Conservation (phyloP, 441 rosid genomes). For the Sinapis alba region DNA sequence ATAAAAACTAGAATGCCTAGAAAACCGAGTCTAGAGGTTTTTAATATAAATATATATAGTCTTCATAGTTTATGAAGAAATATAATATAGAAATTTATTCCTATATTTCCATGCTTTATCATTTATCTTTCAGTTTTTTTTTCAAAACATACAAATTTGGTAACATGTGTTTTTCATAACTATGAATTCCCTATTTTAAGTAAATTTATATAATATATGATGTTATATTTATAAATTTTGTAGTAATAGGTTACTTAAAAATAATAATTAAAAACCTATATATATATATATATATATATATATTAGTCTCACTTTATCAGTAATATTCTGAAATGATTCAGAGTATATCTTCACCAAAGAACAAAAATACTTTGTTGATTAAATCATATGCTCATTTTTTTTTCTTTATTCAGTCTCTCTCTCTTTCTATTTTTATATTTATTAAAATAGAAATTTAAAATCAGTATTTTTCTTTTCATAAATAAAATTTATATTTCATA, state of each 20-base stretch:
- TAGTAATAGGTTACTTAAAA: background rate
- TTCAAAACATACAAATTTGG: background rate
- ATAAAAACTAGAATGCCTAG: background rate
- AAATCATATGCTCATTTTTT: background rate
- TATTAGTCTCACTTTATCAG: background rate
- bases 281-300: no score
- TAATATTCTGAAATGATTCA: background rate
- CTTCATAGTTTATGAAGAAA: background rate
- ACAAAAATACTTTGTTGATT: no score
- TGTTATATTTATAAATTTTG: background rate
- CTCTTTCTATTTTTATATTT: background rate
- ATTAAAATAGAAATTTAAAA: no score
- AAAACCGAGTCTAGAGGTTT: background rate
- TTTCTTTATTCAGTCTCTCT: no score
- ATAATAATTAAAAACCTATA: background rate
- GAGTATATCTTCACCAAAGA: background rate
- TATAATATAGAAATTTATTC: background rate
- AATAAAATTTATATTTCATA: background rate
- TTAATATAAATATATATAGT: background rate
- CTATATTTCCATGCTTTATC: background rate
- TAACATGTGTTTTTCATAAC: background rate
- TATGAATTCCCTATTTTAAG: background rate
- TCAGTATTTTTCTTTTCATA: background rate
- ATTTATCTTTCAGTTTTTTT: background rate
- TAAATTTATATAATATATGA: no score